phyloP scores from a whole-genome alignment of 306 rosid species.

The Fragaria vesca region DNA sequence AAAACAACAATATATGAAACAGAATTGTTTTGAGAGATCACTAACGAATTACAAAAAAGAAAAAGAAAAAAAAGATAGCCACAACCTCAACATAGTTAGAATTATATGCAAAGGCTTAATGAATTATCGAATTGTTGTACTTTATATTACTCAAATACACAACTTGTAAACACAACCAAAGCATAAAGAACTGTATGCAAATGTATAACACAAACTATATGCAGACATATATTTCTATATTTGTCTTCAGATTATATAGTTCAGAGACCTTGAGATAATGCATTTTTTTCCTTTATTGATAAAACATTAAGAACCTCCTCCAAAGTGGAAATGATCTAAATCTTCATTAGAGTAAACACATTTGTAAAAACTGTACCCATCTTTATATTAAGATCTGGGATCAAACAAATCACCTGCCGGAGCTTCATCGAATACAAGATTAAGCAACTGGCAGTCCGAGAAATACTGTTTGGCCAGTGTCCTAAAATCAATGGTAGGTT shows the following conservation, averaged over 20 bases:
- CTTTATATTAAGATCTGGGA: constrained; percentile 14
- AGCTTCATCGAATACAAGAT: constrained; percentile 78
- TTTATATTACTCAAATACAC: not conserved
- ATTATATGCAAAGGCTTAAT: not conserved
- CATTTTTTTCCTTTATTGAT: not conserved
- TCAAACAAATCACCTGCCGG: constrained; percentile 64
- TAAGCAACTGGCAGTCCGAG: constrained; percentile 70
- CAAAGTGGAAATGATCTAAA: not conserved
- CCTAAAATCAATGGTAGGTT: constrained; percentile 76
- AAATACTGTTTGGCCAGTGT: constrained; percentile 92
- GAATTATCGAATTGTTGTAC: not conserved
- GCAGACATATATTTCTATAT: not conserved
- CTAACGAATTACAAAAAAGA: not conserved
- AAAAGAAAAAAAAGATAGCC: not conserved
- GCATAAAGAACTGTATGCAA: not conserved
- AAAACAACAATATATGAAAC: not conserved
- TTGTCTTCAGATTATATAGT: not conserved
- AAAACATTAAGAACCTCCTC: not conserved
- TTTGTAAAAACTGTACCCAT: not conserved
- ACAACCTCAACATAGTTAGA: not conserved
- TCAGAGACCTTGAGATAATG: not conserved
- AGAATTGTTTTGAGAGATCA: constrained; percentile 6
- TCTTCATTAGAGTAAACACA: not conserved
- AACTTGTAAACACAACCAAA: not conserved
- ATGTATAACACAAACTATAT: not conserved